phyloP scores from a whole-genome alignment of 345 rosid species.

The Eucalyptus caleyi region DNA sequence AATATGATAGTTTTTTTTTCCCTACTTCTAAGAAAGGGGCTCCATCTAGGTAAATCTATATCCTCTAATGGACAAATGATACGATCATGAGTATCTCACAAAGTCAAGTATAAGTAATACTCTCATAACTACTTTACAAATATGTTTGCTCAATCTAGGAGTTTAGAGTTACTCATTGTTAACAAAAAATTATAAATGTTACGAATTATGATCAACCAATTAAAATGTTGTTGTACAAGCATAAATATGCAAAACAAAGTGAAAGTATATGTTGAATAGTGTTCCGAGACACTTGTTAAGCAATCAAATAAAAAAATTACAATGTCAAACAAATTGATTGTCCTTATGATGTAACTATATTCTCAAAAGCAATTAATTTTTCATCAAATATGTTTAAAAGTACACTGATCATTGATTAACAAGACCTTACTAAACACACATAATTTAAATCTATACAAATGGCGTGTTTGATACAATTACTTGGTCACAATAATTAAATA shows the following conservation, averaged over 20 bases:
- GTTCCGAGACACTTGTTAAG: background rate
- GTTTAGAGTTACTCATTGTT: background rate
- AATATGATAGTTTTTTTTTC: background rate
- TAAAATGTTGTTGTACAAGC: background rate
- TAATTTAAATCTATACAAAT: background rate
- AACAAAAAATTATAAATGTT: background rate
- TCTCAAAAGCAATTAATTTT: background rate
- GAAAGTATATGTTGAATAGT: background rate
- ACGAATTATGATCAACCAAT: background rate
- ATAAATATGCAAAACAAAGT: background rate
- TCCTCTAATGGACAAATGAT: background rate
- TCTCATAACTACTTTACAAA: background rate
- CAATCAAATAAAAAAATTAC: background rate
- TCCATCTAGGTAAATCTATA: background rate
- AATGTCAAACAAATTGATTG: background rate
- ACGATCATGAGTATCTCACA: background rate
- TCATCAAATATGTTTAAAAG: background rate
- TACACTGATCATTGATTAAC: background rate
- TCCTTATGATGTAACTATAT: background rate
- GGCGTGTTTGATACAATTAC: background rate
- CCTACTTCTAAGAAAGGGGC: background rate
- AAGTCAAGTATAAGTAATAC: background rate
- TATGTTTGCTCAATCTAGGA: background rate
- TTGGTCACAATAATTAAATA: background rate
- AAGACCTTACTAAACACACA: background rate